Conservation (phyloP, 768 basidiomycete species). For the Mycena indigotica region DNA sequence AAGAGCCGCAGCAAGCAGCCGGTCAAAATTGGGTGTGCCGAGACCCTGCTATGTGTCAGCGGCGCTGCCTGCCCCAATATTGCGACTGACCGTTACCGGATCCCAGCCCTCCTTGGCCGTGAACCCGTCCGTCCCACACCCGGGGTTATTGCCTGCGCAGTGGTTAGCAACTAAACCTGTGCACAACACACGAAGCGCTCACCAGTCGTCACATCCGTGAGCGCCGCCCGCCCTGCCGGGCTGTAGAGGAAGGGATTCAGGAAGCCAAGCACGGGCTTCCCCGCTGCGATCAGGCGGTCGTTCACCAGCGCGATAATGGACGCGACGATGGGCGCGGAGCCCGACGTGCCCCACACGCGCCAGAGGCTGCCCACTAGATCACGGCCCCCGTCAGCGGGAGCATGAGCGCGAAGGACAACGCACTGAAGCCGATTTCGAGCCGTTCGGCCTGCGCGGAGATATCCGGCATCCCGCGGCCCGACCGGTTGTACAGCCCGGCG, state of each 20-base stretch:
- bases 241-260: slow-evolving; percentile 3
- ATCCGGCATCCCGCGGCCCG: slow-evolving; percentile 40
- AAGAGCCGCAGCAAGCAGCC: background rate
- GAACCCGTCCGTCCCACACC: slow-evolving; percentile 1
- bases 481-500: slow-evolving; percentile 32
- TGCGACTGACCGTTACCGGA: background rate
- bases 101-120: background rate
- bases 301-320: slow-evolving; percentile 46
- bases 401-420: slow-evolving; percentile 27
- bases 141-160: slow-evolving; percentile 3
- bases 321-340: slow-evolving; percentile 45
- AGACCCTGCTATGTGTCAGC: background rate
- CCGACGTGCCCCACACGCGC: slow-evolving; percentile 43
- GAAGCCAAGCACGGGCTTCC: slow-evolving; percentile 18
- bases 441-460: slow-evolving; percentile 32
- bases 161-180: too few relatives aligned
- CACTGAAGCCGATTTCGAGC: slow-evolving; percentile 27
- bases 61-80: background rate
- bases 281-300: slow-evolving; percentile 36
- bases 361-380: background rate
- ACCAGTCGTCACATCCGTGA: slow-evolving; percentile 40
- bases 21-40: background rate
- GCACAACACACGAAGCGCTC: background rate
- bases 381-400: slow-evolving; percentile 20
- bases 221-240: slow-evolving; percentile 17